These are phyloP conservation scores for Trifolium pratense DNA, from an alignment of 306 rosid genomes.

Conservation along the genomic window DNA sequence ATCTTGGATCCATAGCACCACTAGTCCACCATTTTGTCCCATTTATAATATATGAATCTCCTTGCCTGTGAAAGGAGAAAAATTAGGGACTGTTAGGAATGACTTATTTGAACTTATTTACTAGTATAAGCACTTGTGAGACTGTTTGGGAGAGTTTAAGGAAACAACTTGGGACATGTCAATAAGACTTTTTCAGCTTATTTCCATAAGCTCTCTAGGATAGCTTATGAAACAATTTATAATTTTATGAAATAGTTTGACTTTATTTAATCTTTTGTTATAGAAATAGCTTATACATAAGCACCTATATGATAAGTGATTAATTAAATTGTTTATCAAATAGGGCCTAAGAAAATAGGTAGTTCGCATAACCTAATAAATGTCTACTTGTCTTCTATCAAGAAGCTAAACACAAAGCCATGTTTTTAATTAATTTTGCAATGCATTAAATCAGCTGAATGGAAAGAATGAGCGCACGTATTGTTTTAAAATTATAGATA, in stretches of 20 bases:
- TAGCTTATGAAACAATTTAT: neutral
- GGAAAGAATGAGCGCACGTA: slow-evolving; percentile 14
- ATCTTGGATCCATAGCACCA: slow-evolving; percentile 99
- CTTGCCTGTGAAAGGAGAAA: slow-evolving; percentile 60
- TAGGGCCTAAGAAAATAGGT: slow-evolving; percentile 1
- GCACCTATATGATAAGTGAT: neutral
- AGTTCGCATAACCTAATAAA: slow-evolving; percentile 1
- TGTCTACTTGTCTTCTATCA: slow-evolving; percentile 11
- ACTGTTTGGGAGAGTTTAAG: neutral
- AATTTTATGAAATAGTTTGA: neutral
- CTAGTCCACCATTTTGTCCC: slow-evolving; percentile 99
- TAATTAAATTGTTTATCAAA: too few species aligned
- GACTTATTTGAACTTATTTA: neutral
- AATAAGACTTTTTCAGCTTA: neutral
- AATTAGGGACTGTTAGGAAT: neutral
- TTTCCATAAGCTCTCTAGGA: neutral
- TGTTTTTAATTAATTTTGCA: too few species aligned
- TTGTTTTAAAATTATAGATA: slow-evolving; percentile 27
- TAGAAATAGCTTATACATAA: neutral
- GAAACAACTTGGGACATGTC: neutral
- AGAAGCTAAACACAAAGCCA: slow-evolving; percentile 7
- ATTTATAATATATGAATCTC: slow-evolving; percentile 78
- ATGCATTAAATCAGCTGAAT: neutral
- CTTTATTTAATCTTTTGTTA: neutral
- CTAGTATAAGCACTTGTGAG: neutral